Conservation (phyloP, 1,139 yeast genomes). For the Pneumocystis sp. region DNA sequence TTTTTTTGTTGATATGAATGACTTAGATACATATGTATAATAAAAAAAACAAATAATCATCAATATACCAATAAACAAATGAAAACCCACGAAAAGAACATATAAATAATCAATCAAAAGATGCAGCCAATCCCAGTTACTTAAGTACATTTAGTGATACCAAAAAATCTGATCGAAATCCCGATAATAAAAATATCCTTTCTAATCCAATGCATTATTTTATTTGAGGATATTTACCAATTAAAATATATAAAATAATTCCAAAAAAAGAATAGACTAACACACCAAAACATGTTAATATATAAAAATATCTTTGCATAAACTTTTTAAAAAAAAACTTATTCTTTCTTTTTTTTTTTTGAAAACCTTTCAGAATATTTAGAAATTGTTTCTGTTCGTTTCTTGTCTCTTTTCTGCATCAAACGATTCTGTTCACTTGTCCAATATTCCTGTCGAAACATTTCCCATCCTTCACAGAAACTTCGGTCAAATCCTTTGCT, state of each 20-base stretch:
- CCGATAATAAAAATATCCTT: neutral
- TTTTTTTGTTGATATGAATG: neutral
- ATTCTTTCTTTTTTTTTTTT: neutral
- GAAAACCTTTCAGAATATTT: neutral
- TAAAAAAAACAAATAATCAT: neutral
- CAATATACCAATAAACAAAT: neutral
- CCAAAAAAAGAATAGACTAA: neutral
- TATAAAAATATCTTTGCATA: neutral
- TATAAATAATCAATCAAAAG: neutral
- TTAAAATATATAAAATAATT: neutral
- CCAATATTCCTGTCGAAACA: constrained; percentile 90
- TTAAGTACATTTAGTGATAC: neutral
- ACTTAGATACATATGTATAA: neutral
- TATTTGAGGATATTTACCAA: neutral
- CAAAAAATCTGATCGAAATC: neutral
- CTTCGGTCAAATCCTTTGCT: constrained; percentile 73
- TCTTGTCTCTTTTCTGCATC: constrained; percentile 9
- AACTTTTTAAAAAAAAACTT: neutral
- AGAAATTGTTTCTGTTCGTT: neutral
- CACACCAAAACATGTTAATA: neutral
- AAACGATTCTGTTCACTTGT: constrained; percentile 59
- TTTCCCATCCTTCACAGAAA: constrained; percentile 87
- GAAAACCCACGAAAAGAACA: neutral
- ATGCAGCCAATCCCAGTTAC: neutral
- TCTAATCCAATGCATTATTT: neutral